Conservation (phyloP, 2,329 filamentous ascomycete species). For the Aspergillus sp. region DNA sequence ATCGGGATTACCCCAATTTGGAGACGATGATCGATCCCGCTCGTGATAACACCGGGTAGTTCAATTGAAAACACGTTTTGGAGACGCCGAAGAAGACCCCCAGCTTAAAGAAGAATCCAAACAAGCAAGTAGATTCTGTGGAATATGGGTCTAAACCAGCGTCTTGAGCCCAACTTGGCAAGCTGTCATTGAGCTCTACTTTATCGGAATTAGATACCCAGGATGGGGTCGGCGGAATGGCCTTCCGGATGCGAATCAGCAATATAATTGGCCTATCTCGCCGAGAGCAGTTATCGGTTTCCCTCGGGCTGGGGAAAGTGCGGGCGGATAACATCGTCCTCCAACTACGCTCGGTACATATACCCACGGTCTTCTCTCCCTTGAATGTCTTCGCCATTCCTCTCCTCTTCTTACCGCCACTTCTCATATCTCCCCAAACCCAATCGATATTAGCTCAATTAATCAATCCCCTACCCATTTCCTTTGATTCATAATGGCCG, state of each 20-base stretch:
- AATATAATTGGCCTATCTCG: constrained; percentile 1
- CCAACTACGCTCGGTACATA: not conserved
- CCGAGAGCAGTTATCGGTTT: constrained; percentile 11
- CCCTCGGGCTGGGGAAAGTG: constrained; percentile 2
- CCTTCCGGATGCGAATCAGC: not conserved
- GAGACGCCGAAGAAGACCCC: no score
- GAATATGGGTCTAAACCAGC: not conserved
- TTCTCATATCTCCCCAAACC: not conserved
- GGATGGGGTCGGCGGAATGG: not conserved
- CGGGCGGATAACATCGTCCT: not conserved
- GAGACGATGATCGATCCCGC: not conserved
- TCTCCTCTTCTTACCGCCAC: not conserved
- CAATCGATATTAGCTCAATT: not conserved
- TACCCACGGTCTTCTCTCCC: not conserved
- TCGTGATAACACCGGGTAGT: not conserved
- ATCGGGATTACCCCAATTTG: not conserved
- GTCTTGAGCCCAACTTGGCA: no score
- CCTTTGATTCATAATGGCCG: constrained; percentile 32
- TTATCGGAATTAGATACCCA: no score
- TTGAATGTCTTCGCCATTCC: not conserved
- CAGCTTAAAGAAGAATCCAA: not conserved
- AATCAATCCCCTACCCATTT: not conserved
- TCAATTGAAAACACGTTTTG: not conserved
- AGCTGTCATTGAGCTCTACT: no score
- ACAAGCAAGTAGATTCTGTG: no score